Base-by-base conservation (phyloP, 1,284 basidiomycete species). In the Microstroma glucosiphilum region DNA sequence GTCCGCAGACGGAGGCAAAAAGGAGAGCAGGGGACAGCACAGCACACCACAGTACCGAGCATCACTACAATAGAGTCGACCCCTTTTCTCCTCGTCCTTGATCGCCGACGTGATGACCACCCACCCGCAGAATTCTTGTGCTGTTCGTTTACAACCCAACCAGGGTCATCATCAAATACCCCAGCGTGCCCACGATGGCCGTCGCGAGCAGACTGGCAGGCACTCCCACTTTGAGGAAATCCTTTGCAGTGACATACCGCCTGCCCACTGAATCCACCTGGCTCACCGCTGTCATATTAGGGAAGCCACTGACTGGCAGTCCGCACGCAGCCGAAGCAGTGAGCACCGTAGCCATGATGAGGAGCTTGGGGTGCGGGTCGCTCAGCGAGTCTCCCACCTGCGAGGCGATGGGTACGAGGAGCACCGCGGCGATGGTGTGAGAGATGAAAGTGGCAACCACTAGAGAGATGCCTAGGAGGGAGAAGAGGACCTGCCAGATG, bases 241-340 rank as follows among this genome's bases (percentile, higher is more conserved):
- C 92, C 59, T 72, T 72, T 12, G 79, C 77, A 1, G 56, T 60
- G 15, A 81, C 71, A 60, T 81, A 82, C 40, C 90, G 81, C 71
- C 92, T 88, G 1, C 94, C 94, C 60, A 97, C 85, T 78, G 96
- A 92, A 79, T 97, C 91, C 77, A 96, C 94, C 80, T 96, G 90
- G 6, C 90, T 91, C 23, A 92, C 76, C 1, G 77, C 79, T 40
- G 78, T 80, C 58, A 72, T 75, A 63, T 96, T 96, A 0, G 93
- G 94, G 83, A 98, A 97, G 6, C 94, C 94, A 64, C 90, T 92
- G 41, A 97, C 92, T 2, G 93, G 93, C 84, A 99, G 89, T 6
- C 93, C 96, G 94, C 98, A 98, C 0, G 94, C 96, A 2, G 91
- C 85, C 37, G 91, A 93, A 73, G 93, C 96, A 61, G 96, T 89